A percentile compares a stretch with the other conserved stretches of the same genome.
phyloP scores from a whole-genome alignment of 331 rosid genomes.

The Prunus yedoensis region DNA sequence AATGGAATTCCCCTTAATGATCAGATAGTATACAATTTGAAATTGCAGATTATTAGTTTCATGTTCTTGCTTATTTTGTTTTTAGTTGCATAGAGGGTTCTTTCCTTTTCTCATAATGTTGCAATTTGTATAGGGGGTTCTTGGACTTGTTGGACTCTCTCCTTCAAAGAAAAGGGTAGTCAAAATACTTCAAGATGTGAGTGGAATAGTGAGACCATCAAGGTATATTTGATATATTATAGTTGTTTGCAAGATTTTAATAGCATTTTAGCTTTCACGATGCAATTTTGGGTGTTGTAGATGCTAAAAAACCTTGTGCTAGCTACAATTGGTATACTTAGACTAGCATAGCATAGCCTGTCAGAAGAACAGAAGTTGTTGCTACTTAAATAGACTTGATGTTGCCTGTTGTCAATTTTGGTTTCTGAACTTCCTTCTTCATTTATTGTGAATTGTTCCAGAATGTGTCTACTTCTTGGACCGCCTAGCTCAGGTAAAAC shows the following conservation, averaged over 20 bases:
- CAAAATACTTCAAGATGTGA: constrained; percentile 52
- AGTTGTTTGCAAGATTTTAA: not conserved
- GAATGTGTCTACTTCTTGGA: constrained; percentile 35
- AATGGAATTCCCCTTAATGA: not conserved
- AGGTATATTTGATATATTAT: constrained; percentile 35
- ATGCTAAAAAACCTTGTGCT: not conserved
- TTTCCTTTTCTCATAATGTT: not conserved
- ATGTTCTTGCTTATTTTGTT: not conserved
- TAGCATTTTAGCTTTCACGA: not conserved
- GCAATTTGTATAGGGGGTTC: constrained; percentile 39
- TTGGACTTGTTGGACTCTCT: constrained; percentile 51
- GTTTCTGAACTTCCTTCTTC: not conserved
- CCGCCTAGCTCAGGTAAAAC: constrained; percentile 37
- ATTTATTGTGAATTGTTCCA: not conserved
- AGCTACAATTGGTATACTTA: not conserved
- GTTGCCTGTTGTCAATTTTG: not conserved
- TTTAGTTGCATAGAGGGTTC: not conserved
- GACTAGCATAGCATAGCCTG: not conserved
- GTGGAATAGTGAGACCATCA: constrained; percentile 66
- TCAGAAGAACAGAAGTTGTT: not conserved
- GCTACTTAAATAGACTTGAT: too few species aligned
- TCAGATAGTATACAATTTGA: not conserved
- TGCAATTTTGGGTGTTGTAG: not conserved
- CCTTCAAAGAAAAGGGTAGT: constrained; percentile 54
- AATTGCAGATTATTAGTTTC: not conserved